Conservation (phyloP, 345 rosid species). For the Lumnitzera littorea region DNA sequence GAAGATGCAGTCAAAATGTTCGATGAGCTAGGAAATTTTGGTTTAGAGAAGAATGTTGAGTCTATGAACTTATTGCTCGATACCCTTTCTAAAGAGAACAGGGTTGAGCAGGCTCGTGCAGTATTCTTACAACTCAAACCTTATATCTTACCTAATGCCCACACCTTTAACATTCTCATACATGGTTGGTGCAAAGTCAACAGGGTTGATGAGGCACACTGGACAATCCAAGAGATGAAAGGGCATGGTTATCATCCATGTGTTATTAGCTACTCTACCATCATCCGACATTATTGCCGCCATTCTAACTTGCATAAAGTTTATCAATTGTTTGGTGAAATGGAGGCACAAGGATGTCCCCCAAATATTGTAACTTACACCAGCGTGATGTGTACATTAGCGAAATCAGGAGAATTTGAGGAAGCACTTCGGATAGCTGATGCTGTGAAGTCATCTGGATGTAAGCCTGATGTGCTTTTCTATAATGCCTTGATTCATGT, state of each 20-base stretch:
- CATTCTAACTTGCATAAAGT: constrained; percentile 37
- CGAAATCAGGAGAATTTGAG: constrained; percentile 43
- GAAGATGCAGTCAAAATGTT: constrained; percentile 64
- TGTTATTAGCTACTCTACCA: constrained; percentile 69
- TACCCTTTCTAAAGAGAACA: constrained; percentile 73
- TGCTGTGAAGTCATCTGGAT: constrained; percentile 44
- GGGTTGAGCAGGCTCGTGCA: constrained; percentile 55
- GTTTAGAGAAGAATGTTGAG: constrained; percentile 61
- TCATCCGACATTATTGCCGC: constrained; percentile 50
- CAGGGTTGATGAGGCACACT: constrained; percentile 68
- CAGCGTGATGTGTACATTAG: constrained; percentile 50
- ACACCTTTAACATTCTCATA: constrained; percentile 72
- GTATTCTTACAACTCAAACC: constrained; percentile 55
- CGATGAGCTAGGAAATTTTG: constrained; percentile 48
- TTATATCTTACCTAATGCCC: constrained; percentile 47
- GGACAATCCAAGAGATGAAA: constrained; percentile 91
- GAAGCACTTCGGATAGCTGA: constrained; percentile 45
- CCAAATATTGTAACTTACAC: constrained; percentile 72
- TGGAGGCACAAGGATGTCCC: constrained; percentile 51
- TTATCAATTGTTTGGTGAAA: constrained; percentile 55
- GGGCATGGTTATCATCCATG: constrained; percentile 58
- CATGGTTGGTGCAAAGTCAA: constrained; percentile 87
- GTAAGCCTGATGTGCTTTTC: constrained; percentile 46
- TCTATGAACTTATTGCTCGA: constrained; percentile 74
- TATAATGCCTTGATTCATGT: constrained; percentile 71